Conservation (phyloP, 192 early-diverging fungal species). For the Kickxella alabastrina region DNA sequence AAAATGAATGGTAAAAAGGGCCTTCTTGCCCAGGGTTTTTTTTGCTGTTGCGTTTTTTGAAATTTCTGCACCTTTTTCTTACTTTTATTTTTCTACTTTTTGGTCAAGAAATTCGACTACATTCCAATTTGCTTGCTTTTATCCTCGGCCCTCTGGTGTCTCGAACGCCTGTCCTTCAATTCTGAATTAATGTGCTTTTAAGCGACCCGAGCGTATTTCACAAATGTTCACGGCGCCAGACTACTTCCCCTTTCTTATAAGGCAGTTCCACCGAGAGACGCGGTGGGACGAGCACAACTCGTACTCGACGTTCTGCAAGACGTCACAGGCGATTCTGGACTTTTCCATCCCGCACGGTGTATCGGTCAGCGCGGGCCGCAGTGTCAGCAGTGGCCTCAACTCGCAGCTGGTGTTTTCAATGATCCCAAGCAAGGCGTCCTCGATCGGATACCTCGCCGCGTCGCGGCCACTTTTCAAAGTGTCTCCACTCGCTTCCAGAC, state of each 20-base stretch:
- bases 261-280: conserved; percentile 71
- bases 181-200: no score
- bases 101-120: no score
- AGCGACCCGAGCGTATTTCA: no score
- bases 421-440: conserved; percentile 60
- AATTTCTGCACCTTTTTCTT: conserved; percentile 1
- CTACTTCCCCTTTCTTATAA: conserved; percentile 76
- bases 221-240: conserved; percentile 51
- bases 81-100: not conserved
- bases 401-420: conserved; percentile 63
- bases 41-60: not conserved
- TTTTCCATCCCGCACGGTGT: conserved; percentile 76
- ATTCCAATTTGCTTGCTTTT: no score
- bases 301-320: conserved; percentile 76
- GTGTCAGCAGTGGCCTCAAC: conserved; percentile 66
- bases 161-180: no score
- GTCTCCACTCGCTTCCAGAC: not conserved
- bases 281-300: conserved; percentile 78
- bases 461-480: conserved; percentile 63
- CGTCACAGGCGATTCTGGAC: conserved; percentile 67
- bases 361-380: conserved; percentile 53
- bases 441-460: conserved; percentile 79
- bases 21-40: not conserved
- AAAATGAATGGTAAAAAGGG: no score
- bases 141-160: no score